phyloP scores from a whole-genome alignment of 345 rosid genomes.

The Citrus trifoliata region DNA sequence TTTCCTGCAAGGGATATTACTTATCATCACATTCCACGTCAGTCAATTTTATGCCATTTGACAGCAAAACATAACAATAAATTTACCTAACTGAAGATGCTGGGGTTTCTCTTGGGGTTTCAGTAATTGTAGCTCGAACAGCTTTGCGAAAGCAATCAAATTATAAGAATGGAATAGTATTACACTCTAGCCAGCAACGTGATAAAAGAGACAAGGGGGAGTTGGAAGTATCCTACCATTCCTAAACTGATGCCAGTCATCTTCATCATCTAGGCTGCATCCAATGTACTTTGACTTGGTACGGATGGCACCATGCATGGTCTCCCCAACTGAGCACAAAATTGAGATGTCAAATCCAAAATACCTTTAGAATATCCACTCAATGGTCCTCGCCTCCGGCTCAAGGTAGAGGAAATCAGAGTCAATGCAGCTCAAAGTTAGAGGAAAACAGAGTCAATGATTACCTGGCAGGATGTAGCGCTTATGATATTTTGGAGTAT shows the following conservation, averaged over 20 bases:
- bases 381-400: too few relatives aligned
- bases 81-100: slow-evolving; percentile 50
- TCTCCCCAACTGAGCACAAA: slow-evolving; percentile 67
- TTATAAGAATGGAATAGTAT: slow-evolving; percentile 15
- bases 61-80: neutral
- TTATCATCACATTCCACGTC: neutral
- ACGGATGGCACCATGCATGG: slow-evolving; percentile 51
- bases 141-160: slow-evolving; percentile 37
- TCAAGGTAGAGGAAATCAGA: neutral
- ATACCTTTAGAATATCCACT: neutral
- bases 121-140: slow-evolving; percentile 70
- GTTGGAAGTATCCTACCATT: slow-evolving; percentile 42
- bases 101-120: slow-evolving; percentile 46
- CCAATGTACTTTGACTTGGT: slow-evolving; percentile 55
- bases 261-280: slow-evolving; percentile 69
- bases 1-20: slow-evolving; percentile 38
- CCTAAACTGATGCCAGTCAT: slow-evolving; percentile 67
- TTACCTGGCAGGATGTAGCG: slow-evolving; percentile 86
- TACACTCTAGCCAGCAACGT: neutral
- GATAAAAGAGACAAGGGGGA: neutral
- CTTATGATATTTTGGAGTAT: slow-evolving; percentile 86
- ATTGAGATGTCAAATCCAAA: neutral
- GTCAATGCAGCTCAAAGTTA: neutral
- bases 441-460: neutral
- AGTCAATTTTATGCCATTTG: neutral